Evolutionary conservation across 2,329 filamentous ascomycete species (phyloP), one percentile per base, ranked within the genome.

Genomic region (Penicillium polonicum): DNA sequence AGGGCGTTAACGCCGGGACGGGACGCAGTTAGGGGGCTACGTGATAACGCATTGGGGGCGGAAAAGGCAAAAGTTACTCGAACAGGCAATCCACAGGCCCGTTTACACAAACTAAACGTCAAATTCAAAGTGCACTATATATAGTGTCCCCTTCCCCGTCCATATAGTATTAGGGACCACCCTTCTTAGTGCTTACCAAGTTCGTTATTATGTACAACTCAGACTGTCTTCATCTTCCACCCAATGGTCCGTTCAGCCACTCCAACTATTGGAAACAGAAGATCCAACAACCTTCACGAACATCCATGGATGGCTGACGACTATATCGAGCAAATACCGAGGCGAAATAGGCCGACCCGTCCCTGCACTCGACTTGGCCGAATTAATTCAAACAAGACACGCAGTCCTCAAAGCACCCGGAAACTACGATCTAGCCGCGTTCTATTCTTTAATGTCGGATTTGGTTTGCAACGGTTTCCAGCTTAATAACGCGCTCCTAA

Each of bases 371-470:
- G 55, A 61, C 25, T 36, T 36, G 15, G 52, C 51, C 17, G 54
- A 8, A 42, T 29, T 3, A n/a, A 58, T 7, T 33, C 25, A 13
- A 19, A 51, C 58, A 19, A 60, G 50, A 6, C 61, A 60, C n/a
- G 58, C 60, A 3, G 50, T 56, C 1, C 52, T 71, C 12, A 58
- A 61, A 27, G 63, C 60, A 6, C 61, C 66, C 6, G 61, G 68
- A 38, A 68, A 66, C 9, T 57, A 41, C 48, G 60, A 62, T 42
- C 49, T 66, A 38, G 56, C 58, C 2, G 57, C 59, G 12, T 68
- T 65, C 45, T 68, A 60, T 65, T 61, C 63, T 50, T 67, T 61
- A 31, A 67, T 21, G 65, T 29, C 56, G 61, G 29, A 60, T 65
- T 33, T 56, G 60, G 5, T 65, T 68, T 25, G 60, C 66, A 9